phyloP scores from a whole-genome alignment of 306 rosid species.

The Citrullus amarus region DNA sequence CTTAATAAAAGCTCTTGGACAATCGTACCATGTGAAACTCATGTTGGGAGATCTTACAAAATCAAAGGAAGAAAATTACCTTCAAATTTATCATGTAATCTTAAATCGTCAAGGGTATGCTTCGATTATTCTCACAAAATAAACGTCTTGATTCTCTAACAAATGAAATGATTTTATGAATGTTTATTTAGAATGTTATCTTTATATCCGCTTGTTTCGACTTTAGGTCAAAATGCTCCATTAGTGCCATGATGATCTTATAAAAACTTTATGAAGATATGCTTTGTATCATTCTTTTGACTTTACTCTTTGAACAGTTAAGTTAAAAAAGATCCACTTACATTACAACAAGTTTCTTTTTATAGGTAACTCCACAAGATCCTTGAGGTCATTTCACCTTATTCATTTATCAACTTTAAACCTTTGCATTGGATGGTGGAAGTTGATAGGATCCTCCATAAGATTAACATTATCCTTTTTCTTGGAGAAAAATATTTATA shows the following conservation, averaged over 20 bases:
- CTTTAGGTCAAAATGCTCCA: not conserved
- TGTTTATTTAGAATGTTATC: not conserved
- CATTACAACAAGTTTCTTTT: not conserved
- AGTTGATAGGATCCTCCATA: not conserved
- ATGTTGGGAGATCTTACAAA: too few relatives aligned
- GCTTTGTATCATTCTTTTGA: not conserved
- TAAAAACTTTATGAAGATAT: not conserved
- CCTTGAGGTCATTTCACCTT: not conserved
- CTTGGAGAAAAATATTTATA: not conserved
- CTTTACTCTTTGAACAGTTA: not conserved
- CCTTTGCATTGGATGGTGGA: not conserved
- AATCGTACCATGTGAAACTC: too few relatives aligned
- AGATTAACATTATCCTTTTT: not conserved
- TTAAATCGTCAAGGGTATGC: too few relatives aligned
- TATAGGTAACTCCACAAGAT: not conserved
- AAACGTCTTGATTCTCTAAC: too few relatives aligned
- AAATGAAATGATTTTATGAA: not conserved
- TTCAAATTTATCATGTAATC: too few relatives aligned
- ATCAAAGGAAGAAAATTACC: too few relatives aligned
- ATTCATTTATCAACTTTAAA: not conserved
- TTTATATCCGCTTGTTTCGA: not conserved
- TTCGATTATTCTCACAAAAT: too few relatives aligned
- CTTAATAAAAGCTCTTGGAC: too few relatives aligned
- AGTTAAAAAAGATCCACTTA: not conserved
- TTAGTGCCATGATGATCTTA: not conserved